phyloP scores from a whole-genome alignment of 164 flowering plant species.

The Aristolochia fimbriata region DNA sequence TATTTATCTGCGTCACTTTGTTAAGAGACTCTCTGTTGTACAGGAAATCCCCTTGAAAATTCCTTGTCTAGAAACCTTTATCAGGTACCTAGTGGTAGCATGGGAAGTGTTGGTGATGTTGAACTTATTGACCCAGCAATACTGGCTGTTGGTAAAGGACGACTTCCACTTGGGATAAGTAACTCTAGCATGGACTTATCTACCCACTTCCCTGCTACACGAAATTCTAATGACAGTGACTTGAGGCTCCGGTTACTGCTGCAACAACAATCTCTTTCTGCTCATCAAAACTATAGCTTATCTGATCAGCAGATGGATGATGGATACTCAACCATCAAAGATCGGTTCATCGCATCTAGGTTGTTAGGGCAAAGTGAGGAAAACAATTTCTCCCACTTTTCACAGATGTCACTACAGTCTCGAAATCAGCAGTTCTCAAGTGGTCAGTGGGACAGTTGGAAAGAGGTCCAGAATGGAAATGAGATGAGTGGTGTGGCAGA shows the following conservation, averaged over 20 bases:
- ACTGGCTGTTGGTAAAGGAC: constrained; percentile 79
- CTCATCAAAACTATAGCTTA: constrained; percentile 49
- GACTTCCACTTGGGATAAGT: constrained; percentile 38
- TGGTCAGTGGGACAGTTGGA: constrained; percentile 77
- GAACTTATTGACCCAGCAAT: constrained; percentile 47
- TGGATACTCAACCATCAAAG: constrained; percentile 28
- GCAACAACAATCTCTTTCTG: constrained; percentile 47
- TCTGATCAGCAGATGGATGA: constrained; percentile 34
- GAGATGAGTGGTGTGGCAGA: constrained; percentile 34
- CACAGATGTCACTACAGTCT: constrained; percentile 44
- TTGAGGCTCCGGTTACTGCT: constrained; percentile 52
- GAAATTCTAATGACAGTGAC: constrained; percentile 48
- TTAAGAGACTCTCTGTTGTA: neutral
- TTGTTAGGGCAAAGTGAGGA: constrained; percentile 48
- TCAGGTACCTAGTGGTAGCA: constrained; percentile 14
- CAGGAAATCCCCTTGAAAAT: constrained; percentile 27
- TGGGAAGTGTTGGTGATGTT: constrained; percentile 20
- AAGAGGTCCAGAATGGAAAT: constrained; percentile 40
- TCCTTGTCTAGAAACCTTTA: constrained; percentile 16
- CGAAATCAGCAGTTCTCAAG: constrained; percentile 45
- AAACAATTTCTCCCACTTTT: constrained; percentile 34
- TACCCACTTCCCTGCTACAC: constrained; percentile 31
- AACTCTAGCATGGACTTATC: constrained; percentile 41
- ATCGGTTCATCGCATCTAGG: constrained; percentile 42
- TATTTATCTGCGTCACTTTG: no score